Evolutionary conservation across 2,329 filamentous ascomycete genomes (phyloP).

Genomic region (Aspergillus clavatus): DNA sequence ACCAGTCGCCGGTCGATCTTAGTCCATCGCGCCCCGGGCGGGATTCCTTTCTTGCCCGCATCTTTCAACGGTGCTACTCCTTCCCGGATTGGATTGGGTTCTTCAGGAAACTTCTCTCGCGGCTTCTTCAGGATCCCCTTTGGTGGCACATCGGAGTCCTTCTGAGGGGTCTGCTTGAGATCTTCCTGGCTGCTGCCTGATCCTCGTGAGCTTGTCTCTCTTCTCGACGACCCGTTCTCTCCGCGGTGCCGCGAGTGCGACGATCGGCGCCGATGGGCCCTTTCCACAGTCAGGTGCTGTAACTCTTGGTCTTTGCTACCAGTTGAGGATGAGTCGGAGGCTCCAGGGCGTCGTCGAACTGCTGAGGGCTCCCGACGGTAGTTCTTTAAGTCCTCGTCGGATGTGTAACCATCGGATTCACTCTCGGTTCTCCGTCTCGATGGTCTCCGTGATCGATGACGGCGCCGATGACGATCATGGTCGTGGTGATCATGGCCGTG

Average conservation of each 20-base stretch:
- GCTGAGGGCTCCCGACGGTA: constrained; percentile 27
- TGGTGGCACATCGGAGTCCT: constrained; percentile 61
- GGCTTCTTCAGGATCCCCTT: constrained; percentile 85
- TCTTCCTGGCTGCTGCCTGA: constrained; percentile 18
- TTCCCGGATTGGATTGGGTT: constrained; percentile 75
- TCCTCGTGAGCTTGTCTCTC: constrained; percentile 17
- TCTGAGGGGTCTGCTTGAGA: constrained; percentile 19
- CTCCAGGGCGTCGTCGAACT: constrained; percentile 19
- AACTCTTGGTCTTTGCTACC: constrained; percentile 17
- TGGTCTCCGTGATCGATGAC: constrained; percentile 22
- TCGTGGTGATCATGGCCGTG: constrained; percentile 14
- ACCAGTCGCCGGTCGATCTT: constrained; percentile 86
- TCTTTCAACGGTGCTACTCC: constrained; percentile 93
- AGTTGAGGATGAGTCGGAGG: constrained; percentile 22
- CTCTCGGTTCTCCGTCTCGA: constrained; percentile 21
- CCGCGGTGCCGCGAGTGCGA: constrained; percentile 22
- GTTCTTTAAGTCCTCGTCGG: constrained; percentile 31
- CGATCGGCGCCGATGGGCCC: constrained; percentile 16
- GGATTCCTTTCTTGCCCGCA: constrained; percentile 66
- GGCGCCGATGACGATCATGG: constrained; percentile 13
- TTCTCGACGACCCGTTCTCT: constrained; percentile 12
- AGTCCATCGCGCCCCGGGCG: constrained; percentile 80
- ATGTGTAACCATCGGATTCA: constrained; percentile 27
- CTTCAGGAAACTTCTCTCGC: constrained; percentile 78
- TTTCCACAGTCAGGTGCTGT: constrained; percentile 18